Conservation (phyloP, 2,329 filamentous ascomycete genomes). For the Curvularia sp. region DNA sequence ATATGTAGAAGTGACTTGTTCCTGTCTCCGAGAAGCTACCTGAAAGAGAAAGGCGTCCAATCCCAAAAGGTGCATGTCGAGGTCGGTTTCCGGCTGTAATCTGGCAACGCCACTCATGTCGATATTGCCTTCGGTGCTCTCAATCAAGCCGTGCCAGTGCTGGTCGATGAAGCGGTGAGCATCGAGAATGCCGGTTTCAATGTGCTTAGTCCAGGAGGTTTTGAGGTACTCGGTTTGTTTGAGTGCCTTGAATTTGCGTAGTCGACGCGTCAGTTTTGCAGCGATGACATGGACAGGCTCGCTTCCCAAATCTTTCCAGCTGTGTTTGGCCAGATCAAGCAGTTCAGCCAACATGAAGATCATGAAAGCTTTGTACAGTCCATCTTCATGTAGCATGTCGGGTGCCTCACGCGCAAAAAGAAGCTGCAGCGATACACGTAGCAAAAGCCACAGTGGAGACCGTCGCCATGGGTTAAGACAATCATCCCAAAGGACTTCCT, state of each 20-base stretch:
- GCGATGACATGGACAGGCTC: conserved; percentile 22
- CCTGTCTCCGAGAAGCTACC: conserved; percentile 13
- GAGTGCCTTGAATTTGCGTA: conserved; percentile 33
- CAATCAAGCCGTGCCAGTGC: conserved; percentile 18
- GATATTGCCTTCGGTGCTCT: conserved; percentile 10
- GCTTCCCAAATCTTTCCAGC: conserved; percentile 16
- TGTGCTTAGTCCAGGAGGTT: conserved; percentile 11
- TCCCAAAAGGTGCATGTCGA: conserved; percentile 25
- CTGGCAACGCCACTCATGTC: conserved; percentile 7
- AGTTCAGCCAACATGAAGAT: conserved; percentile 58
- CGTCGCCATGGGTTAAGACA: conserved; percentile 57
- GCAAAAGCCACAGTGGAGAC: conserved; percentile 63
- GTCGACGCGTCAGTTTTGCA: conserved; percentile 32
- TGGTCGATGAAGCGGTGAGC: conserved; percentile 20
- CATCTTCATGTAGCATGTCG: not conserved
- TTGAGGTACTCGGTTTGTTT: conserved; percentile 12
- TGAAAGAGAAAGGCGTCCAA: conserved; percentile 28
- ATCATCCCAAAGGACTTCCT: conserved; percentile 60
- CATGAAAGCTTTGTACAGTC: conserved; percentile 62
- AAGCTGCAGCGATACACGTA: conserved; percentile 61
- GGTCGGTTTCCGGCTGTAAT: conserved; percentile 25
- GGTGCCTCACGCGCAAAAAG: conserved; percentile 35
- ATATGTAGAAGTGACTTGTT: conserved; percentile 14
- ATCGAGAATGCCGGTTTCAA: conserved; percentile 7
- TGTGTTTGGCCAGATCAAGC: conserved; percentile 7